A percentile compares a stretch with the other conserved stretches of the same genome.
Conservation (phyloP, 108 stramenopile genomes). For the Cyclotella cryptica region DNA sequence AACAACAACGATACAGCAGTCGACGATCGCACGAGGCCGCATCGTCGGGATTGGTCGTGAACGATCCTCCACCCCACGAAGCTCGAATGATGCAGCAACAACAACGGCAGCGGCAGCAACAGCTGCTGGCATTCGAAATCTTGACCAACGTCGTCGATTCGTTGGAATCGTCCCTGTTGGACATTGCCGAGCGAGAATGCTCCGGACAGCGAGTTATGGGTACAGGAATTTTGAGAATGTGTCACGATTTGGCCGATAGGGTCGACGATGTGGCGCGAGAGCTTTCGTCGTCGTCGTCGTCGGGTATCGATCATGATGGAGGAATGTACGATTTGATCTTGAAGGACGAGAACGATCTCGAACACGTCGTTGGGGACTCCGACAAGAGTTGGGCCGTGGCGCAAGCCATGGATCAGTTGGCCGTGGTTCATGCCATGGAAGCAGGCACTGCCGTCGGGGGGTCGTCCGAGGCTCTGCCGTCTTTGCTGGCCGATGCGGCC, state of each 20-base stretch:
- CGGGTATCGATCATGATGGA: slow-evolving; percentile 56
- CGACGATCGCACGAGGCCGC: not conserved
- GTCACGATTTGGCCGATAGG: slow-evolving; percentile 76
- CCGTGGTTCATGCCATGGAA: no score
- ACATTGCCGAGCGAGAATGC: slow-evolving; percentile 33
- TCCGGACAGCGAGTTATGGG: slow-evolving; percentile 57
- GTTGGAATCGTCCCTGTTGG: slow-evolving; percentile 30
- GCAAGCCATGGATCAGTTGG: no score
- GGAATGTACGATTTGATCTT: slow-evolving; percentile 54
- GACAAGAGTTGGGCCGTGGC: no score
- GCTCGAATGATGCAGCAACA: slow-evolving; percentile 10
- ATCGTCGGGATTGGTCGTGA: no score
- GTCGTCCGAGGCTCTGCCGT: no score
- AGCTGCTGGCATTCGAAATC: slow-evolving; percentile 40
- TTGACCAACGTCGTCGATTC: slow-evolving; percentile 46
- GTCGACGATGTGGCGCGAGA: slow-evolving; percentile 65
- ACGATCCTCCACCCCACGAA: not conserved
- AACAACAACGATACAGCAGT: not conserved
- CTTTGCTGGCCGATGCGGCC: slow-evolving; percentile 73
- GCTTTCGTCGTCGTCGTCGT: no score
- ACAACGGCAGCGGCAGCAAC: slow-evolving; percentile 32
- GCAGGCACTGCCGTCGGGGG: no score
- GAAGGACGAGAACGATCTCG: slow-evolving; percentile 52
- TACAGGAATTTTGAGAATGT: slow-evolving; percentile 68
- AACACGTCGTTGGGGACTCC: slow-evolving; percentile 52